Percentiles rank a stretch among this genome's conserved stretches.
phyloP scores from a whole-genome alignment of 2,329 filamentous ascomycete genomes.

The Colletotrichum destructivum region DNA sequence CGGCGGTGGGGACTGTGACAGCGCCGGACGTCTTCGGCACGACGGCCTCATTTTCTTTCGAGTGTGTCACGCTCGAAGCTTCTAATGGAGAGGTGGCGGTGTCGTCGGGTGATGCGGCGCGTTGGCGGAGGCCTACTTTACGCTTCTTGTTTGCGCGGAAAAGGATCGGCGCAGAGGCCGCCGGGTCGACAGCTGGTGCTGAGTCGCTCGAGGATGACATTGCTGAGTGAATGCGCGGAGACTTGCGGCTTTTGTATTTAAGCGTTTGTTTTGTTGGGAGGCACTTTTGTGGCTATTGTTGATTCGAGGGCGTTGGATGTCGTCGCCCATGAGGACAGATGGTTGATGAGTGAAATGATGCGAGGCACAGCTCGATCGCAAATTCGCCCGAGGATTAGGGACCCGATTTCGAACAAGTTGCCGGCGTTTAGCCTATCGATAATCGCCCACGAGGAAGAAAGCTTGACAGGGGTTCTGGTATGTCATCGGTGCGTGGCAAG shows the following conservation, averaged over 20 bases:
- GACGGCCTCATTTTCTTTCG: constrained; percentile 8
- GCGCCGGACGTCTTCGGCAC: constrained; percentile 28
- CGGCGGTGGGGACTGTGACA: constrained; percentile 29
- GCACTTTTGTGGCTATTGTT: background rate
- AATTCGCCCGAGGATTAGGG: constrained; percentile 5
- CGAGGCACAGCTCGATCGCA: background rate
- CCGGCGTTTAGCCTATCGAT: constrained; percentile 23
- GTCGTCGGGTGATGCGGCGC: constrained; percentile 51
- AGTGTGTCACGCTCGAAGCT: background rate
- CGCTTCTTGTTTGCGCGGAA: constrained; percentile 74
- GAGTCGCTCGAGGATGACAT: constrained; percentile 48
- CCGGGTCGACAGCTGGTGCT: constrained; percentile 30
- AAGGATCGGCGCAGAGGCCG: constrained; percentile 52
- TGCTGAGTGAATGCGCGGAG: background rate
- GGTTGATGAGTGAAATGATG: background rate
- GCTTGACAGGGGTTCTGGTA: background rate
- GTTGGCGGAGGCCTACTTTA: constrained; percentile 69
- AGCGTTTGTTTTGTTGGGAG: no score
- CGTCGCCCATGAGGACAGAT: constrained; percentile 1
- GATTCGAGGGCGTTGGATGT: background rate
- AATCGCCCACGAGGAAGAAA: background rate
- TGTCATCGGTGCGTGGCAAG: constrained; percentile 25
- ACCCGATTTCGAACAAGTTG: background rate
- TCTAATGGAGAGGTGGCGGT: constrained; percentile 24
- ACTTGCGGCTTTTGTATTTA: background rate